Percentiles rank a stretch among this genome's conserved stretches.
phyloP scores from a whole-genome alignment of 169 alveolate species.

The Cryptosporidium sp. region DNA sequence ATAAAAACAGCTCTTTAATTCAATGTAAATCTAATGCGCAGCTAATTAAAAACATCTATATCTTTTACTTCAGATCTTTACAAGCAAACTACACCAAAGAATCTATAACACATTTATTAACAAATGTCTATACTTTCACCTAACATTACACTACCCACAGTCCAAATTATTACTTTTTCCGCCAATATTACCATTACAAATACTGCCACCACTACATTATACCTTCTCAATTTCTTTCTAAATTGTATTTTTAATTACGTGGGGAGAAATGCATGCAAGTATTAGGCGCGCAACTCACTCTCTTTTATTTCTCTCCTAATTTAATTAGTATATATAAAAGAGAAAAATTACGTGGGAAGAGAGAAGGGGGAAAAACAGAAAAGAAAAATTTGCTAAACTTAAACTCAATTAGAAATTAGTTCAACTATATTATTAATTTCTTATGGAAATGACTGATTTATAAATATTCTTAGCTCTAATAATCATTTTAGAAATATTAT shows the following conservation, averaged over 20 bases:
- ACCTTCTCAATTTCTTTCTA: neutral
- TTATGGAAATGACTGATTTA: neutral
- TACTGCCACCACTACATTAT: too few relatives aligned
- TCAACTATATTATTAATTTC: neutral
- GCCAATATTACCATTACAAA: too few relatives aligned
- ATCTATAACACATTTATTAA: too few relatives aligned
- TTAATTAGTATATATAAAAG: too few relatives aligned
- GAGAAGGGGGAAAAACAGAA: neutral
- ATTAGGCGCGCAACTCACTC: neutral
- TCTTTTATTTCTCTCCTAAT: neutral
- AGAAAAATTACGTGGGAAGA: too few relatives aligned
- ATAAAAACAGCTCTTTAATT: neutral
- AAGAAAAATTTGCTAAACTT: neutral
- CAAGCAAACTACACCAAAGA: neutral
- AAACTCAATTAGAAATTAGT: neutral
- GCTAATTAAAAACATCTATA: too few relatives aligned
- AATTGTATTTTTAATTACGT: neutral
- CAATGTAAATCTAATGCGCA: too few relatives aligned
- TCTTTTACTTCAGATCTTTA: too few relatives aligned
- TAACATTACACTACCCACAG: too few relatives aligned
- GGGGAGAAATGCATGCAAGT: constrained; percentile 6
- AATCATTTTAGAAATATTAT: neutral
- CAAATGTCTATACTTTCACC: neutral
- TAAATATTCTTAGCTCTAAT: neutral
- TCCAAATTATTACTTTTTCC: too few relatives aligned